Evolutionary conservation across 75 land plant species (phyloP), one percentile per base, ranked within the genome.

Genomic region (Picea glauca): DNA sequence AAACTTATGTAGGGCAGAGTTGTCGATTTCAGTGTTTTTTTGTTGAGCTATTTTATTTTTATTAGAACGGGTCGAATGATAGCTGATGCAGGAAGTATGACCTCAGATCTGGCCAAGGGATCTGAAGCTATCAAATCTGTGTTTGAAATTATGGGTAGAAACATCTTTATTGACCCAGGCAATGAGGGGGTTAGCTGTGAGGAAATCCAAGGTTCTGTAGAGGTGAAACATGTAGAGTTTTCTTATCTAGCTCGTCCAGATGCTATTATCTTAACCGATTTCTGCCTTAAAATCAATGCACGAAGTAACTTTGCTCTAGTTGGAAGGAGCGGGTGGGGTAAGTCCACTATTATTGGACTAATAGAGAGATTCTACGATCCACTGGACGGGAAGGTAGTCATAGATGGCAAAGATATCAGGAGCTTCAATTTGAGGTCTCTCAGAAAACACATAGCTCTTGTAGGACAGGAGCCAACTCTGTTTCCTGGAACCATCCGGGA

Each of bases 71-170:
- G 89, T 18, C 66, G 84, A 13, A 72, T 85, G 76, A 90, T 94
- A 23, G 93, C 97, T 21, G 97, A 94, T 3, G 90, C 97, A 4
- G 92, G 90, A 40, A 90, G 87, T 84, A 86, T 90, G 86, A 94
- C 91, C n/a, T 74, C 88, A 0, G 97, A 94, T 77, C 17, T 90
- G 13, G 82, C 92, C 23, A 90, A 87, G 74, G 92, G 94, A 17
- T 77, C 81, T 43, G 74, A 79, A n/a, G 89, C 93, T 0, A 78
- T 90, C 9, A 62, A 62, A 26, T 85, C 94, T 58, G 89, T 94
- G 35, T 87, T 91, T n/a, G 87, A 76, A 8, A 85, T 90, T 13
- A 73, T 94, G n/a, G 92, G 90, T 75, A 75, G 92, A 58, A 59
- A 5, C 23, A 86, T 79, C 61, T 74, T 58, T 62, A 90, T 91